These are phyloP conservation scores for Zalerion maritima DNA, from an alignment of 495 filamentous ascomycete species.

Conservation along the genomic window DNA sequence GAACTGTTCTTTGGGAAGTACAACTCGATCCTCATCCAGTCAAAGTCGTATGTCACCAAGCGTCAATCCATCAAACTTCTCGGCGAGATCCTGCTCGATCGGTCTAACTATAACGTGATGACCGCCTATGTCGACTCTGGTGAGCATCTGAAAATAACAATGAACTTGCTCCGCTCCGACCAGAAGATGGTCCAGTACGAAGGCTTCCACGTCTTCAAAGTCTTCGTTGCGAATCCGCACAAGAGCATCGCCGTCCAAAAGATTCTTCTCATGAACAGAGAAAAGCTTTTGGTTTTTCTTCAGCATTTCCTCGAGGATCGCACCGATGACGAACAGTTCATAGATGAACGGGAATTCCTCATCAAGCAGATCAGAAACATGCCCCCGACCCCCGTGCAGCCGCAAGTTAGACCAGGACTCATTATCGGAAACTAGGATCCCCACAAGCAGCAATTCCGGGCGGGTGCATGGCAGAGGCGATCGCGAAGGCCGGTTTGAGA, in stretches of 20 bases:
- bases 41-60: conserved; percentile 94
- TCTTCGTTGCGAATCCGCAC: conserved; percentile 95
- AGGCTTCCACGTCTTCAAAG: conserved; percentile 98
- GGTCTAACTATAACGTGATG: conserved; percentile 97
- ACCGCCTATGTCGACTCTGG: conserved; percentile 88
- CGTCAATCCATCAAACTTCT: conserved; percentile 95
- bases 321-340: conserved; percentile 96
- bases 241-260: conserved; percentile 89
- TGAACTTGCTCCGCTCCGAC: conserved; percentile 90
- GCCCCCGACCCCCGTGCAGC: conserved; percentile 50
- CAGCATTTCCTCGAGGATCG: conserved; percentile 86
- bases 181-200: conserved; percentile 99
- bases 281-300: conserved; percentile 75
- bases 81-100: conserved; percentile 85
- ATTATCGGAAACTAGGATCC: too few relatives aligned
- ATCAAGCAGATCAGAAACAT: conserved; percentile 85
- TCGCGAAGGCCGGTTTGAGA: too few relatives aligned
- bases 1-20: conserved; percentile 82
- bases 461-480: too few relatives aligned
- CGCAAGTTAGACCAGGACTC: too few relatives aligned
- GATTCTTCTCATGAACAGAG: conserved; percentile 89
- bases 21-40: conserved; percentile 76
- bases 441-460: too few relatives aligned
- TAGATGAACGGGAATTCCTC: conserved; percentile 90
- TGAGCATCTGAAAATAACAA: conserved; percentile 91